Percentiles rank a stretch among this genome's conserved stretches.
phyloP scores from a whole-genome alignment of 2,329 filamentous ascomycete species.

The Aulographum hederae region DNA sequence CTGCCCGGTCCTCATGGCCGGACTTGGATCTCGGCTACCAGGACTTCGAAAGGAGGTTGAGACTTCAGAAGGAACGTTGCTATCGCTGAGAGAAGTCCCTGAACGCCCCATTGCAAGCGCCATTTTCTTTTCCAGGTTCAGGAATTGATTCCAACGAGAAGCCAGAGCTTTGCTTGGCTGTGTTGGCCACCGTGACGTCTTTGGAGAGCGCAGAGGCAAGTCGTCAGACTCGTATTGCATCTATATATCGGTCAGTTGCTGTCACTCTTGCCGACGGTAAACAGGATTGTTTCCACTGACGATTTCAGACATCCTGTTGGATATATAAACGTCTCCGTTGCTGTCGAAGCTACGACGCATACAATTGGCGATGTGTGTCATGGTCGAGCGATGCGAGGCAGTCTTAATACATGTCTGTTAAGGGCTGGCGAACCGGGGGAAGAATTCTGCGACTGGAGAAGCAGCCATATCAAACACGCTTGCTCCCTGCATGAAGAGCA shows the following conservation, averaged over 20 bases:
- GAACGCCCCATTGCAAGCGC: constrained; percentile 19
- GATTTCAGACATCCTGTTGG: too few species aligned
- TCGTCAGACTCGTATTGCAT: too few species aligned
- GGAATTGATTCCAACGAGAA: too few species aligned
- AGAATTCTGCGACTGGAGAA: not conserved
- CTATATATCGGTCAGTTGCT: too few species aligned
- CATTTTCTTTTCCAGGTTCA: constrained; percentile 14
- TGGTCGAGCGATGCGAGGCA: constrained; percentile 9
- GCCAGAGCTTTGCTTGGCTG: not conserved
- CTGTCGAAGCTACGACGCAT: constrained; percentile 16
- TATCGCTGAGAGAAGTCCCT: constrained; percentile 20
- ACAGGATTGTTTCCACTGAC: too few species aligned
- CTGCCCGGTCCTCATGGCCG: constrained; percentile 16
- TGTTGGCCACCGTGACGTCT: too few species aligned
- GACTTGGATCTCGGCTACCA: constrained; percentile 11
- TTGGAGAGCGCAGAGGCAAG: too few species aligned
- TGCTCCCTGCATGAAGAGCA: too few species aligned
- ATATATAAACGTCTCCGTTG: constrained; percentile 18
- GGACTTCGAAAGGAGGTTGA: too few species aligned
- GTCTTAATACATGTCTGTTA: not conserved
- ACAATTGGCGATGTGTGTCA: constrained; percentile 26
- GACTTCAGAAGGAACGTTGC: constrained; percentile 13
- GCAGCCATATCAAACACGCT: not conserved
- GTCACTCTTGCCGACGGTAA: too few species aligned
- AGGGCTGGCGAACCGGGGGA: too few species aligned